A percentile compares a stretch with the other conserved stretches of the same genome.
Evolutionary conservation across 202 grass and related monocot genomes (phyloP).

Genomic region (Schoenoplectus triqueter): DNA sequence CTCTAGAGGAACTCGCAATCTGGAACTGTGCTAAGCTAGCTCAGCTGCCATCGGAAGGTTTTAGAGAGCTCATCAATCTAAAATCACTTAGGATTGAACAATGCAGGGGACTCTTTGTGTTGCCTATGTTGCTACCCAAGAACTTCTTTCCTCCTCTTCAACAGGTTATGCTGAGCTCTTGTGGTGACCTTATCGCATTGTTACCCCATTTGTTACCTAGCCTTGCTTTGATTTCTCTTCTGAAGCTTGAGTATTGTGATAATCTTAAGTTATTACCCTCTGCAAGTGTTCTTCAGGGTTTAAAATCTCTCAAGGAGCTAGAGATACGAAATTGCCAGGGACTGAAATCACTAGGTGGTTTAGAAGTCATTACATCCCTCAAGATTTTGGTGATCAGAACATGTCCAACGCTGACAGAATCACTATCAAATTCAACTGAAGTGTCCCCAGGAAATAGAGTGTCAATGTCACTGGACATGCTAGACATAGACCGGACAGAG

Average conservation of each 20-base stretch:
- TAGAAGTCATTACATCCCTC: background rate
- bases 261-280: slow-evolving; percentile 37
- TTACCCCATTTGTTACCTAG: background rate
- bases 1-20: slow-evolving; percentile 34
- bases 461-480: background rate
- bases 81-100: slow-evolving; percentile 28
- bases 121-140: slow-evolving; percentile 19
- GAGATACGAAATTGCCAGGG: background rate
- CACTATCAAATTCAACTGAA: background rate
- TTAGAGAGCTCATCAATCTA: slow-evolving; percentile 21
- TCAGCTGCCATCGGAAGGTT: slow-evolving; percentile 25
- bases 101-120: slow-evolving; percentile 16
- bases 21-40: background rate
- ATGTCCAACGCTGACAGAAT: slow-evolving; percentile 11
- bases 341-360: slow-evolving; percentile 35
- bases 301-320: slow-evolving; percentile 14
- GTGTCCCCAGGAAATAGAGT: background rate
- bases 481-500: background rate
- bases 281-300: background rate
- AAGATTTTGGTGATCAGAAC: background rate
- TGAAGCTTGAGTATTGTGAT: slow-evolving; percentile 1
- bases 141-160: slow-evolving; percentile 29
- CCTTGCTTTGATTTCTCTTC: slow-evolving; percentile 17
- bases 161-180: background rate
- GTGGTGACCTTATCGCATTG: slow-evolving; percentile 17